Base-by-base conservation (phyloP, 768 basidiomycete species). In the Naganishia friedmannii region DNA sequence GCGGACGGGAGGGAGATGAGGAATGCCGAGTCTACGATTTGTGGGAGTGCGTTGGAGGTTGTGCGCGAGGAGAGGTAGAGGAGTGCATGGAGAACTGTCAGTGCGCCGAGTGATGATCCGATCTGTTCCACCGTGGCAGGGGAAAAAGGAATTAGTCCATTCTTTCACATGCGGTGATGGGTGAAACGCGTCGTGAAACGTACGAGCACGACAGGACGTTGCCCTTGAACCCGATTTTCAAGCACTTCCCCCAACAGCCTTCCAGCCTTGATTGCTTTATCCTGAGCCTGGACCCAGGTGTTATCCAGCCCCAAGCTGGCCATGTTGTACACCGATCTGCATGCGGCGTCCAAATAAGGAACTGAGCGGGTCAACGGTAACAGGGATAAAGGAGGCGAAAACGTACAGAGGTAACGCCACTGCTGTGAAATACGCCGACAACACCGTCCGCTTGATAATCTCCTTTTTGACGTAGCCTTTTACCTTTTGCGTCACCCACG, bases 261-360 rank as follows among this genome's bases (percentile, higher is more conserved):
- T 10, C 84, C 84, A 0, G 84, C 84, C 69, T 84, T 84, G 63
- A 76, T 76, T 0, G 84, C 83, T 42, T 82, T 77, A 70, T 85
- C 84, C 73, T 81, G 76, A n/a, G 74, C 74, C 53, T 79, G 78
- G 57, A 78, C 77, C 76, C 78, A 80, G 2, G 77, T 76, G 63
- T 82, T 82, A 65, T 82, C 81, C 23, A 81, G 72, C 0, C 73
- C 68, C 74, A 78, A 78, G 0, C 77, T 76, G 1, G 81, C 79
- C 77, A 80, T 78, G 15, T 69, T 71, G 72, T 82, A 80, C 0
- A 77, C 77, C 9, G 77, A 75, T 67, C 79, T 80, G n/a, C n/a
- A n/a, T n/a, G n/a, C n/a, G n/a, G n/a, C n/a, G n/a, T n/a, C n/a
- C n/a, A n/a, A n/a, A n/a, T n/a, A n/a, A n/a, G n/a, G n/a, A n/a